Evolutionary conservation across 148 eudicot genomes (phyloP), one percentile per base, ranked within the genome.

Genomic region (Tetragonia tetragonoides): DNA sequence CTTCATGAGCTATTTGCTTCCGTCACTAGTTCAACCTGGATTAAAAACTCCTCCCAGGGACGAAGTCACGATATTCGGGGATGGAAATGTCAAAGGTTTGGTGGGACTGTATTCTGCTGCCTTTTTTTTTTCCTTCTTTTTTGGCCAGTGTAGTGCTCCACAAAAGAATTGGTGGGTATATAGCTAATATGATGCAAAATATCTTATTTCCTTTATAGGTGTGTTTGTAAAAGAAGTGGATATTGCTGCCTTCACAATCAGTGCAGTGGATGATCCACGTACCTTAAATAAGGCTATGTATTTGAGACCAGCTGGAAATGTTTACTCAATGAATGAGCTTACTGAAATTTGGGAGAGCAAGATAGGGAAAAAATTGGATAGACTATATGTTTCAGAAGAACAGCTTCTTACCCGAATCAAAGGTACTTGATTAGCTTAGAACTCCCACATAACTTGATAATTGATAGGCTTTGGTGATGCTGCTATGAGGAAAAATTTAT

Each of bases 1-100:
- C 83, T 90, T 76, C 81, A 86, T 69, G 85, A 87, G 92, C 80
- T 86, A 83, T 84, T 83, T 92, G 28, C 98, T 95, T 75, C 97
- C 98, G 0, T 90, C 97, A 68, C 68, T 95, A 21, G 91, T 90
- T 65, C 98, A 92, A 76, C 98, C 97, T 44, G 94, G 89, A 38
- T 75, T 86, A 44, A 83, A 83, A 80, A 62, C 84, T 53, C 98
- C 97, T 72, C 96, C 98, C 0, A 92, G 80, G 84, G 97, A 95
- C 75, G 85, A 88, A 85, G 89, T 88, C 72, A 84, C 77, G 2
- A 82, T 95, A 66, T 95, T 82, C 77, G 98, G 96, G 56, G 86
- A 89, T 68, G 96, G 97, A 79, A 86, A 88, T 78, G 90, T 78
- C 74, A 87, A 87, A 92, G 98, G 98, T 93, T 64, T 53, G 63